Evolutionary conservation across 129 eudicot genomes (phyloP).

Genomic region (Apium graveolens): DNA sequence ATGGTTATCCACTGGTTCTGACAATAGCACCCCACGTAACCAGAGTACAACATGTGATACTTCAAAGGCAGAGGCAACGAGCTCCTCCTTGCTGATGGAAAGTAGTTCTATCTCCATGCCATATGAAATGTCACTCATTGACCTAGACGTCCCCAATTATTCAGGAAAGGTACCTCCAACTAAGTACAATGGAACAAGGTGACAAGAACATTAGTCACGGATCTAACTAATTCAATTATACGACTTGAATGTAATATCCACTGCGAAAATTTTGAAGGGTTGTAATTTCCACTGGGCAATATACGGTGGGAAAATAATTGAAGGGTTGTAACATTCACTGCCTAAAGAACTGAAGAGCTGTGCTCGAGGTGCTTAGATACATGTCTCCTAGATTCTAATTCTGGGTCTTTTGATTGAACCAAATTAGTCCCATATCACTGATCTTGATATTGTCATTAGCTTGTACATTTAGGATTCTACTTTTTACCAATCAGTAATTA

Average conservation of each 20-base stretch:
- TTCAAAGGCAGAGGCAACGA: constrained; percentile 14
- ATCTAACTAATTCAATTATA: not conserved
- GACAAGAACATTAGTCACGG: constrained; percentile 1
- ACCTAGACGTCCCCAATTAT: constrained; percentile 15
- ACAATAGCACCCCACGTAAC: not conserved
- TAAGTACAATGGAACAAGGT: constrained; percentile 9
- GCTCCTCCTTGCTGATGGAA: constrained; percentile 12
- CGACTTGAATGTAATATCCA: not conserved
- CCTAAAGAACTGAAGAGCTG: not conserved
- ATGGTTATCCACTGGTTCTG: constrained; percentile 1
- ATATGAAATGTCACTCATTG: constrained; percentile 19
- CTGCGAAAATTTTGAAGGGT: not conserved
- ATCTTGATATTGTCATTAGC: constrained; percentile 16
- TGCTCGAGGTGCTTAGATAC: constrained; percentile 8
- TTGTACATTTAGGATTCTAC: constrained; percentile 11
- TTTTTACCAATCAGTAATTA: not conserved
- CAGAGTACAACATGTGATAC: not conserved
- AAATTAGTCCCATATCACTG: constrained; percentile 6
- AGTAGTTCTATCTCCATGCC: constrained; percentile 4
- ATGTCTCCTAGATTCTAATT: not conserved
- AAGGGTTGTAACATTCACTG: not conserved
- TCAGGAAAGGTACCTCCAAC: constrained; percentile 15
- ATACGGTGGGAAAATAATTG: not conserved
- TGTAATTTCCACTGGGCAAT: not conserved
- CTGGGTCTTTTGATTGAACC: not conserved